Evolutionary conservation across 768 basidiomycete genomes (phyloP).

Genomic region (Termitomyces heimii): DNA sequence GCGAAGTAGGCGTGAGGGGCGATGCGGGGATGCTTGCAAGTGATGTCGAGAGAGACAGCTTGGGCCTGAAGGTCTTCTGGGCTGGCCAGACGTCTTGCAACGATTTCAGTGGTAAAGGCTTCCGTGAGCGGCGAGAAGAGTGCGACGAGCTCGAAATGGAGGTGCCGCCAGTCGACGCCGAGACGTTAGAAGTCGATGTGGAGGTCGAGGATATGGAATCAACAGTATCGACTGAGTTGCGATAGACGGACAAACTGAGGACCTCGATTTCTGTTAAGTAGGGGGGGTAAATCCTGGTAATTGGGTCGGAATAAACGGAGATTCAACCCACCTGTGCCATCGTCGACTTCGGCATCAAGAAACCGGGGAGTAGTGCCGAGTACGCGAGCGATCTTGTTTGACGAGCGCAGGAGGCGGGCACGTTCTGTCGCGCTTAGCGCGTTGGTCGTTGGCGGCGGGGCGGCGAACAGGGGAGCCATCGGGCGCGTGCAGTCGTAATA

Average conservation of each 20-base stretch:
- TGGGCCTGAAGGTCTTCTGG: conserved; percentile 14
- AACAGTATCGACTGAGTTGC: conserved; percentile 9
- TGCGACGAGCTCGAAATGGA: conserved; percentile 8
- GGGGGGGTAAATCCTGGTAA: neutral
- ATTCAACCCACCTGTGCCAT: conserved; percentile 15
- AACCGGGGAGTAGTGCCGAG: conserved; percentile 57
- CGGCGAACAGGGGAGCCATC: conserved; percentile 30
- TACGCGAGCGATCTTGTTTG: conserved; percentile 54
- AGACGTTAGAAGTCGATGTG: conserved; percentile 1
- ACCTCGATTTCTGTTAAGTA: neutral
- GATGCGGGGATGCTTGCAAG: conserved; percentile 26
- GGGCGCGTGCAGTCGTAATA: neutral
- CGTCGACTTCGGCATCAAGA: conserved; percentile 26
- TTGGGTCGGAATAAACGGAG: neutral
- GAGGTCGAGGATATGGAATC: conserved; percentile 19
- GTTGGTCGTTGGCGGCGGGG: conserved; percentile 57
- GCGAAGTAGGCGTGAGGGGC: conserved; percentile 14
- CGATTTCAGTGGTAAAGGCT: conserved; percentile 13
- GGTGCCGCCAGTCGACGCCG: neutral
- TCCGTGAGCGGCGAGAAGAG: conserved; percentile 11
- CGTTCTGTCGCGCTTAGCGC: conserved; percentile 45
- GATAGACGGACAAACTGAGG: conserved; percentile 11
- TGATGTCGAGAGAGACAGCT: conserved; percentile 15
- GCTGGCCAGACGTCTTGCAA: conserved; percentile 8
- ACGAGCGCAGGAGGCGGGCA: conserved; percentile 48